Evolutionary conservation across 2,329 filamentous ascomycete genomes (phyloP).

Genomic region (Epichloe hybrida): DNA sequence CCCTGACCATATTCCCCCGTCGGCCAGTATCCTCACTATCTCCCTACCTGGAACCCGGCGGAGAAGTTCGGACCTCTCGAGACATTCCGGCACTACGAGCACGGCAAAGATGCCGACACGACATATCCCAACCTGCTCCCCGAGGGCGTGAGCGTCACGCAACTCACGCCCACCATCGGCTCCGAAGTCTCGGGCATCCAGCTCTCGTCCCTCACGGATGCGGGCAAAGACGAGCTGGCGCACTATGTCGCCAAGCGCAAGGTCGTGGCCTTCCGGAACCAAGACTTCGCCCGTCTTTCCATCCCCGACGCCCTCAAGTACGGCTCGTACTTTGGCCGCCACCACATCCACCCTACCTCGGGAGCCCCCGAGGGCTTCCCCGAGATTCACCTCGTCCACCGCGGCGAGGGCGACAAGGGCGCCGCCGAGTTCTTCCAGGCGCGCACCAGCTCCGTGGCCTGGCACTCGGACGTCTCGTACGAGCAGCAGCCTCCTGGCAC

Average conservation of each 20-base stretch:
- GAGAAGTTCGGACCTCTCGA: constrained; percentile 52
- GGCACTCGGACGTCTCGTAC: constrained; percentile 83
- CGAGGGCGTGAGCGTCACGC: constrained; percentile 32
- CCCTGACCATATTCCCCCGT: neutral
- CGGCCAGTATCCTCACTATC: constrained; percentile 52
- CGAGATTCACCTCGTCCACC: constrained; percentile 67
- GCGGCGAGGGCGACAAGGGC: constrained; percentile 38
- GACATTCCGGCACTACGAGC: constrained; percentile 60
- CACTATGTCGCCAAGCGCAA: constrained; percentile 64
- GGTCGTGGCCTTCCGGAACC: constrained; percentile 64
- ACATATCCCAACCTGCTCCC: constrained; percentile 55
- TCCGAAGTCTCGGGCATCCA: constrained; percentile 60
- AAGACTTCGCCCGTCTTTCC: constrained; percentile 57
- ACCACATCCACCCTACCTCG: constrained; percentile 70
- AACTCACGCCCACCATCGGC: constrained; percentile 62
- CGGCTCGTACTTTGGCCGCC: constrained; percentile 64
- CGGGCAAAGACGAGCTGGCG: constrained; percentile 65
- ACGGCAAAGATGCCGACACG: constrained; percentile 61
- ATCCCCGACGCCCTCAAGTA: constrained; percentile 57
- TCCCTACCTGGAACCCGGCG: constrained; percentile 55
- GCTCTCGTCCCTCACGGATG: constrained; percentile 50
- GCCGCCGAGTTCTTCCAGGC: constrained; percentile 47
- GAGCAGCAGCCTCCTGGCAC: constrained; percentile 81
- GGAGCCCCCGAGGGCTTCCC: constrained; percentile 62
- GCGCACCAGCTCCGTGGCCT: constrained; percentile 68